phyloP scores from a whole-genome alignment of 176 grass and related monocot genomes.

The Musa schizocarpa region DNA sequence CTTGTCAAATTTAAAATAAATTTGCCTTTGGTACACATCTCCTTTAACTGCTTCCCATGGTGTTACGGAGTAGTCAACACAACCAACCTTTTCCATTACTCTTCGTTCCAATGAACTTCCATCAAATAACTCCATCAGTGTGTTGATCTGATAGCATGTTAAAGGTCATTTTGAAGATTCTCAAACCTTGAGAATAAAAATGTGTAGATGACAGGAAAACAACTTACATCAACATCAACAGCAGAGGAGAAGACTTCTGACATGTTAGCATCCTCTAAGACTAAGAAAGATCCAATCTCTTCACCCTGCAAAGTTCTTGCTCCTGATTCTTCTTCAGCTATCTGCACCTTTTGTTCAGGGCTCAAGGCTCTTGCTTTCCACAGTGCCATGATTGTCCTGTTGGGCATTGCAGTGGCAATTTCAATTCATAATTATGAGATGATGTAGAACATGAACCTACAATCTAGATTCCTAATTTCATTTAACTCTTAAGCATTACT shows the following conservation, averaged over 20 bases:
- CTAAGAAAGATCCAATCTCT: slow-evolving; percentile 72
- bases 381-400: slow-evolving; percentile 83
- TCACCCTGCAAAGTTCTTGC: slow-evolving; percentile 39
- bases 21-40: slow-evolving; percentile 72
- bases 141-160: slow-evolving; percentile 39
- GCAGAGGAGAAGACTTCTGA: slow-evolving; percentile 51
- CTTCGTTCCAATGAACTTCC: slow-evolving; percentile 55
- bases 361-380: slow-evolving; percentile 78
- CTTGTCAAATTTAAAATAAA: slow-evolving; percentile 69
- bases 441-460: neutral
- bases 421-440: slow-evolving; percentile 4
- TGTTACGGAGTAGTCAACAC: slow-evolving; percentile 61
- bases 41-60: slow-evolving; percentile 65
- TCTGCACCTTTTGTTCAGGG: slow-evolving; percentile 76
- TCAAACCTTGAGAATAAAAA: neutral
- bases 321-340: slow-evolving; percentile 89
- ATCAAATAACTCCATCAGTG: slow-evolving; percentile 68
- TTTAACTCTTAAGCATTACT: neutral
- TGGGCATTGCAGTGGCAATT: slow-evolving; percentile 7
- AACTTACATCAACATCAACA: slow-evolving; percentile 70
- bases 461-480: neutral
- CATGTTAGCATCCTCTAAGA: slow-evolving; percentile 74
- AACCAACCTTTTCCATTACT: slow-evolving; percentile 86
- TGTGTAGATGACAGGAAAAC: neutral
- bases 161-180: slow-evolving; percentile 14